Evolutionary conservation across 139 green algal species (phyloP).

Genomic region (Auxenochlorella protothecoides): DNA sequence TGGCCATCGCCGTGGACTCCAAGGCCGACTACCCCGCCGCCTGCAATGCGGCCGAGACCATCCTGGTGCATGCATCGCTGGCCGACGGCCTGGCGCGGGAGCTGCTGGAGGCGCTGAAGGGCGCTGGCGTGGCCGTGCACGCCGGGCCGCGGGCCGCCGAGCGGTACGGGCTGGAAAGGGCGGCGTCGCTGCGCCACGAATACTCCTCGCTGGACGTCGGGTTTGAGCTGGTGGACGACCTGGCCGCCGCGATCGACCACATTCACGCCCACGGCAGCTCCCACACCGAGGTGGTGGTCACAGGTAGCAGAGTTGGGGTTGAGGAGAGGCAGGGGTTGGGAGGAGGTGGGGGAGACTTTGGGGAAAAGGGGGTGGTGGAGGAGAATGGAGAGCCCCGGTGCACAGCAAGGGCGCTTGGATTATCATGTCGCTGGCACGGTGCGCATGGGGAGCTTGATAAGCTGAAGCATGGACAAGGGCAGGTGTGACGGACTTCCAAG

Average conservation of each 20-base stretch:
- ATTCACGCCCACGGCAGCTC: slow-evolving; percentile 78
- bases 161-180: slow-evolving; percentile 35
- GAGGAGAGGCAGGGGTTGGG: no score
- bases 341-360: no score
- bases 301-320: slow-evolving; percentile 7
- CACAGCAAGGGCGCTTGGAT: no score
- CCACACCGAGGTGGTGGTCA: slow-evolving; percentile 84
- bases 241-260: slow-evolving; percentile 81
- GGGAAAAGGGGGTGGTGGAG: no score
- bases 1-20: slow-evolving; percentile 64
- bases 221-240: slow-evolving; percentile 73
- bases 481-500: background rate
- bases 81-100: slow-evolving; percentile 24
- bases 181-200: slow-evolving; percentile 64
- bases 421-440: background rate
- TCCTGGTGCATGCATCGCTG: slow-evolving; percentile 55
- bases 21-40: slow-evolving; percentile 97
- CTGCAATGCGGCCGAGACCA: slow-evolving; percentile 93
- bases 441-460: background rate
- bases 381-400: no score
- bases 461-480: background rate
- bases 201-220: slow-evolving; percentile 75
- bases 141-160: slow-evolving; percentile 34
- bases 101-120: slow-evolving; percentile 46
- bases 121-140: slow-evolving; percentile 48